phyloP scores from a whole-genome alignment of 2,329 filamentous ascomycete species.

The Sclerotinia subarctica region DNA sequence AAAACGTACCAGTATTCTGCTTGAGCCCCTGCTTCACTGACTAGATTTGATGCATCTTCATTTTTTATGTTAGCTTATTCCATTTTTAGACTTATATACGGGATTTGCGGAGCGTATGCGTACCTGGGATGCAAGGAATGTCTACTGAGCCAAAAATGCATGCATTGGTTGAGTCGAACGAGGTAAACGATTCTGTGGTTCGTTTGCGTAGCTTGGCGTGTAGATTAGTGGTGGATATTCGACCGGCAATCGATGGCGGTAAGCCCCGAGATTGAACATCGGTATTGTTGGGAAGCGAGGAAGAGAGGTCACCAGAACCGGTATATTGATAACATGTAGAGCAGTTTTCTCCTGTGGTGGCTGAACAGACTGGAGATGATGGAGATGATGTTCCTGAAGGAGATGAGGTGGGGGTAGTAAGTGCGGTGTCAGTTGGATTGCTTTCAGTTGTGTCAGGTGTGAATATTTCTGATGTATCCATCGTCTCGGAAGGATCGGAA shows the following conservation, averaged over 20 bases:
- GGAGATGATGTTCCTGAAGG: background rate
- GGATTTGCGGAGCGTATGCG: background rate
- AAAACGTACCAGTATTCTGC: slow-evolving; percentile 11
- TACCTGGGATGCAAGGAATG: background rate
- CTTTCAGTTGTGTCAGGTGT: background rate
- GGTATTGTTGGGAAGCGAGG: background rate
- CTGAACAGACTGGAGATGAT: background rate
- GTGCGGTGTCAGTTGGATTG: background rate
- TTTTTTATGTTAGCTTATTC: background rate
- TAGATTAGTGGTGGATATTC: background rate
- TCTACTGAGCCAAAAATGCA: background rate
- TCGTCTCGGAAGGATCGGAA: background rate
- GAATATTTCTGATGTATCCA: background rate
- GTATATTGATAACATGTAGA: slow-evolving; percentile 7
- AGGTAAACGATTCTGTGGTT: background rate
- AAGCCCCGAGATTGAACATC: background rate
- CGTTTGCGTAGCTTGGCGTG: background rate
- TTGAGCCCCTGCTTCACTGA: background rate
- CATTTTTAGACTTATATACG: background rate
- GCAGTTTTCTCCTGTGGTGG: background rate
- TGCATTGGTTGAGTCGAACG: background rate
- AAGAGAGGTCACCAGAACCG: background rate
- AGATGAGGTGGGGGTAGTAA: background rate
- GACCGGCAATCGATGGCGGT: slow-evolving; percentile 2
- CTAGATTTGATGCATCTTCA: slow-evolving; percentile 2